Conservation (phyloP, 1,139 yeast genomes). For the Hyphopichia burtonii region DNA sequence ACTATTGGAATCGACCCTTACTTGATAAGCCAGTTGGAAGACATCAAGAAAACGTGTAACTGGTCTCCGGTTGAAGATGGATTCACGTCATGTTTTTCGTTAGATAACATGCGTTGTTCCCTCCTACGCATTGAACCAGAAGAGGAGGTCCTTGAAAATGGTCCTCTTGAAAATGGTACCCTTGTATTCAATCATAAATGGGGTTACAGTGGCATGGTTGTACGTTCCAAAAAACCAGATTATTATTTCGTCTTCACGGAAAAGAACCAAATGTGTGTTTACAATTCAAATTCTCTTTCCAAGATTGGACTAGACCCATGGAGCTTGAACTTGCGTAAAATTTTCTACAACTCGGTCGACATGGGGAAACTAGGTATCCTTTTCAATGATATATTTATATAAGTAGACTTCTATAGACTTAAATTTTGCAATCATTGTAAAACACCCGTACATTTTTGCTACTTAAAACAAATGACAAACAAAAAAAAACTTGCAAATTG, state of each 20-base stretch:
- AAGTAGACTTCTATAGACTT: background rate
- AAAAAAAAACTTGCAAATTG: background rate
- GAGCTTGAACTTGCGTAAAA: background rate
- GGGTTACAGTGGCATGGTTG: slow-evolving; percentile 13
- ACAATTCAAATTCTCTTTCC: background rate
- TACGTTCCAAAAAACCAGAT: slow-evolving; percentile 3
- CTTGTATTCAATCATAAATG: slow-evolving; percentile 16
- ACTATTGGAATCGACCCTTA: too few relatives aligned
- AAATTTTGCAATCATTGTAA: background rate
- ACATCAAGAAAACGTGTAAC: too few relatives aligned
- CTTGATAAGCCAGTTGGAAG: too few relatives aligned
- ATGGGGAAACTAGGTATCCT: background rate
- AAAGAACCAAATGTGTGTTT: background rate
- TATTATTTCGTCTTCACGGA: background rate
- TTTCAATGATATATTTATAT: background rate
- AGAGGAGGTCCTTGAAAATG: background rate
- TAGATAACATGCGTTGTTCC: too few relatives aligned
- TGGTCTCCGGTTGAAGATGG: too few relatives aligned
- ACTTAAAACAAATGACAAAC: background rate
- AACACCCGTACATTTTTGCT: background rate
- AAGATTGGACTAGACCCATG: background rate
- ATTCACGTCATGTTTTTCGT: too few relatives aligned
- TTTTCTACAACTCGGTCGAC: background rate
- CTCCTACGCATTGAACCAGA: too few relatives aligned
- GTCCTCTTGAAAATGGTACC: background rate